phyloP scores from a whole-genome alignment of 345 rosid genomes.

The Rhizophora mangle region DNA sequence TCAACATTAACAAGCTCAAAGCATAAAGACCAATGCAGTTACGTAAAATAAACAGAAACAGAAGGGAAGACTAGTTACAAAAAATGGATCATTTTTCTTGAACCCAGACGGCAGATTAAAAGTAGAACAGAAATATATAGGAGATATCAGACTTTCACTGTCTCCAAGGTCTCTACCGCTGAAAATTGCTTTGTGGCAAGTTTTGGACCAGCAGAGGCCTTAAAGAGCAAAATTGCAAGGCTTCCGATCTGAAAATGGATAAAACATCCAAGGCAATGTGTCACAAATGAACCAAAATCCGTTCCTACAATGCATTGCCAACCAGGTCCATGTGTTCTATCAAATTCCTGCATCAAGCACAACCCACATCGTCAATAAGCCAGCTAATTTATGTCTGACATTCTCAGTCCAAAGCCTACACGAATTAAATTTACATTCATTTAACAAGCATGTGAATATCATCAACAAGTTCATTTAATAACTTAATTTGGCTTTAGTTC shows the following conservation, averaged over 20 bases:
- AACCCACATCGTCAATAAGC: background rate
- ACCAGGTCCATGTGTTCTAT: slow-evolving; percentile 42
- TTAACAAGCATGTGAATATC: too few species aligned
- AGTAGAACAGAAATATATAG: background rate
- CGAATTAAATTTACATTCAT: too few species aligned
- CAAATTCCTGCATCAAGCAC: slow-evolving; percentile 49
- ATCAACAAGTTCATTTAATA: too few species aligned
- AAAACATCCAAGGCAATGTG: slow-evolving; percentile 56
- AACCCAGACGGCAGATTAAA: slow-evolving; percentile 3
- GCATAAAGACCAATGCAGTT: too few species aligned
- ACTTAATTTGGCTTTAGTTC: too few species aligned
- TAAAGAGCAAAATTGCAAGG: slow-evolving; percentile 62
- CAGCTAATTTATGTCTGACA: background rate
- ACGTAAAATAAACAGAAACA: too few species aligned
- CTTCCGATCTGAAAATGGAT: slow-evolving; percentile 55
- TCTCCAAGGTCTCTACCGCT: slow-evolving; percentile 17
- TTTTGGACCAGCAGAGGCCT: slow-evolving; percentile 43
- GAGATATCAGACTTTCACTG: slow-evolving; percentile 14
- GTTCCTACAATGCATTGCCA: slow-evolving; percentile 78
- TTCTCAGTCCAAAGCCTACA: background rate
- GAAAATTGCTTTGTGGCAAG: slow-evolving; percentile 21
- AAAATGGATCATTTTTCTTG: background rate
- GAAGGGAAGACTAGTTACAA: background rate
- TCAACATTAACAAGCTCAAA: too few species aligned
- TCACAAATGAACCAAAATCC: slow-evolving; percentile 66